Evolutionary conservation across 2,329 filamentous ascomycete genomes (phyloP), one percentile per base, ranked within the genome.

Genomic region (Aspergillus vadensis): DNA sequence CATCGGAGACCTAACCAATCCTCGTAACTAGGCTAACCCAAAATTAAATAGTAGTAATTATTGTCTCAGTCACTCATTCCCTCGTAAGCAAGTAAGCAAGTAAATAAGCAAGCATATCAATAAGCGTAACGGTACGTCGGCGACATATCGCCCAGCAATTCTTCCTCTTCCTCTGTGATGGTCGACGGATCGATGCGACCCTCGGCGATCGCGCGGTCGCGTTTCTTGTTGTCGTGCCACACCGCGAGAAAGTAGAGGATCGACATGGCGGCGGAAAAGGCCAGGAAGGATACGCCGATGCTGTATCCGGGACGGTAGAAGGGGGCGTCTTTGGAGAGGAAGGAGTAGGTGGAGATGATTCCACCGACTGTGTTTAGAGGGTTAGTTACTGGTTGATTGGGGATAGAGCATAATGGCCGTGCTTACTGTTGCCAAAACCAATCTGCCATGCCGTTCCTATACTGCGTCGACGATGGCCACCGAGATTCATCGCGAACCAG

Each of bases 401-500:
- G 12, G 14, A 2, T 7, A 17, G n/a, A 7, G 17, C 15, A 5
- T 21, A 5, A 12, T 9, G 14, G 55, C 56, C 8, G 12, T 36
- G 32, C 32, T 36, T 55, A 64, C 63, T 58, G 15, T 60, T 64
- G 17, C 90, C 90, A 65, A 92, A 91, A 0, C 88, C 88, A 44
- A 92, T 82, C 72, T 92, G 90, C 88, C 88, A 92, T 0, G 88
- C 90, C 4, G 85, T 85, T 5, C 90, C 90, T 12, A 92, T 85
- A 4, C 86, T 82, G 38, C 89, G 82, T 2, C 89, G 83, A 58
- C 87, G 88, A 70, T 92, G 90, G 0, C 89, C 89, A 1, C 86
- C 86, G 0, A 92, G 79, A 67, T 92, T 93, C 85, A 92, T 91
- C 66, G 88, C 88, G 74, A 90, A 92, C 90, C 90, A 92, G 74